These are phyloP conservation scores for Apiotrichum sp. DNA, from an alignment of 1,284 basidiomycete species.

Conservation along the genomic window DNA sequence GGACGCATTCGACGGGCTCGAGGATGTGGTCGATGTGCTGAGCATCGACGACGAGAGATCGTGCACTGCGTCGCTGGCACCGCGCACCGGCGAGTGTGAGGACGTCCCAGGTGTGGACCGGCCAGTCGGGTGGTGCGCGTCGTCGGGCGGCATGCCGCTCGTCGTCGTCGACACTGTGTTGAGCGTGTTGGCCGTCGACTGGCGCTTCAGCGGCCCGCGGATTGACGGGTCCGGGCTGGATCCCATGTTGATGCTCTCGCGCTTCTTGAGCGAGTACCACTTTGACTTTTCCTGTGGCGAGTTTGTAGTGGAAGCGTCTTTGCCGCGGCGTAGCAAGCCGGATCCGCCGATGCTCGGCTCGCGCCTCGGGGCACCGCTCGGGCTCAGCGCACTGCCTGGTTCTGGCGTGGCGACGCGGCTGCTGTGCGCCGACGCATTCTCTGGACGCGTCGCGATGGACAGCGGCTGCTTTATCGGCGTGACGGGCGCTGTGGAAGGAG, in stretches of 20 bases:
- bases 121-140: not conserved
- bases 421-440: not conserved
- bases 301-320: not conserved
- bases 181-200: slow-evolving; percentile 13
- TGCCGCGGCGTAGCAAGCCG: not conserved
- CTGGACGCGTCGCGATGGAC: not conserved
- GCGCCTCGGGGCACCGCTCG: not conserved
- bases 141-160: not conserved
- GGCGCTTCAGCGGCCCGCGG: not conserved
- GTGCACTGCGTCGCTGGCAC: not conserved
- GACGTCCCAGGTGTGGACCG: not conserved
- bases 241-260: slow-evolving; percentile 1
- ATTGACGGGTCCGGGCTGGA: not conserved
- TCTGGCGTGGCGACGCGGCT: not conserved
- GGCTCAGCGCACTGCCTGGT: not conserved
- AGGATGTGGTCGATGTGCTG: not conserved
- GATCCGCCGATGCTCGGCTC: not conserved
- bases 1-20: not conserved
- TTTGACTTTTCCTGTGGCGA: slow-evolving; percentile 5
- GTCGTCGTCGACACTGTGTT: slow-evolving; percentile 1
- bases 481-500: not conserved
- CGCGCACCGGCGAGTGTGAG: not conserved
- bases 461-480: not conserved
- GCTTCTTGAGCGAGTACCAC: slow-evolving; percentile 13
- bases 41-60: slow-evolving; percentile 9